Percentiles rank a stretch among this genome's conserved stretches.
These are phyloP conservation scores for Cercospora nicotianae DNA, from an alignment of 2,329 filamentous ascomycete genomes.

Conservation along the genomic window DNA sequence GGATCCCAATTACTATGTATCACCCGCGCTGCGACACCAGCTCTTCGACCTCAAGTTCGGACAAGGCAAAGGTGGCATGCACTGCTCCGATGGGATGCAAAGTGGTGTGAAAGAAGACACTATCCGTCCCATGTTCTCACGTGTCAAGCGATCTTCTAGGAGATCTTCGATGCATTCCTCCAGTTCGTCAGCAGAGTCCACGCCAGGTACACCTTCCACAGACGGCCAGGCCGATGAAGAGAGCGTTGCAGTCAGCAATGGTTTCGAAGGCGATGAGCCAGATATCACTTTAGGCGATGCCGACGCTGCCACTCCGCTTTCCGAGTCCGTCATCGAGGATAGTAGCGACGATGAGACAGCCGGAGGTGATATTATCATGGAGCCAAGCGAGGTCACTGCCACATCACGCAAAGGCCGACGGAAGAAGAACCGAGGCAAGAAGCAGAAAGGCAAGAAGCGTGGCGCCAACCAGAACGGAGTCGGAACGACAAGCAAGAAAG, in stretches of 20 bases:
- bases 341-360: slow-evolving; percentile 24
- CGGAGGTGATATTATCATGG: slow-evolving; percentile 16
- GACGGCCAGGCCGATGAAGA: slow-evolving; percentile 28
- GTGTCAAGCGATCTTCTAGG: slow-evolving; percentile 31
- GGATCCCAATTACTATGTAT: slow-evolving; percentile 50
- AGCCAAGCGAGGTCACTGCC: slow-evolving; percentile 17
- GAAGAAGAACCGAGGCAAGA: slow-evolving; percentile 29
- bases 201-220: slow-evolving; percentile 20
- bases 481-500: slow-evolving; percentile 31
- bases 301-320: slow-evolving; percentile 12
- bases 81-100: slow-evolving; percentile 53
- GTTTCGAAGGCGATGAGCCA: slow-evolving; percentile 27
- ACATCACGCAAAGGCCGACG: slow-evolving; percentile 11
- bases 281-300: slow-evolving; percentile 31
- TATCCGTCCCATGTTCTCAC: slow-evolving; percentile 32
- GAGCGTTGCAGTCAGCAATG: slow-evolving; percentile 30
- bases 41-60: slow-evolving; percentile 78
- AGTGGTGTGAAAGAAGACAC: slow-evolving; percentile 23
- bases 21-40: slow-evolving; percentile 59
- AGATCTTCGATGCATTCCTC: slow-evolving; percentile 32
- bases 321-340: slow-evolving; percentile 18
- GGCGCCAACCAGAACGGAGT: slow-evolving; percentile 17
- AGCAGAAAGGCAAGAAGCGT: slow-evolving; percentile 27
- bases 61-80: slow-evolving; percentile 55
- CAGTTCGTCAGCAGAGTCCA: slow-evolving; percentile 29